Percentiles rank a stretch among this genome's conserved stretches.
phyloP scores from a whole-genome alignment of 345 rosid genomes.

The Draba incana region DNA sequence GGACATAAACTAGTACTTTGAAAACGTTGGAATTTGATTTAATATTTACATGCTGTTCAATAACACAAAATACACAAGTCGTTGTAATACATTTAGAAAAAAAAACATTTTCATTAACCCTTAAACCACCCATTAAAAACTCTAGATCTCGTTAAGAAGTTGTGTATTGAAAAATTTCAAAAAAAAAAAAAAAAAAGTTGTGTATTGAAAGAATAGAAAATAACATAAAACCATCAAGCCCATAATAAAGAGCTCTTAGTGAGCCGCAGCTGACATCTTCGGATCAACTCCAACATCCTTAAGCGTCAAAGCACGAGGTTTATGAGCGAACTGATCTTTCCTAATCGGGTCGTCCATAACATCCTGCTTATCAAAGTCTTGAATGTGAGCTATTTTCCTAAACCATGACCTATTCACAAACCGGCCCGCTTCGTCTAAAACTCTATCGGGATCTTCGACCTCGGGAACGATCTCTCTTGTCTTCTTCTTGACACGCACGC shows the following conservation, averaged over 20 bases:
- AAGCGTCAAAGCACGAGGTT: slow-evolving; percentile 55
- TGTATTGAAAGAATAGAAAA: not conserved
- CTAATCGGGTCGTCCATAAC: slow-evolving; percentile 38
- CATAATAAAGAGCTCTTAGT: not conserved
- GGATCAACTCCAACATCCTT: slow-evolving; percentile 66
- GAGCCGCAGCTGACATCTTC: slow-evolving; percentile 15
- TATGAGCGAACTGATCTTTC: slow-evolving; percentile 49
- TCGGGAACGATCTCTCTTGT: slow-evolving; percentile 72
- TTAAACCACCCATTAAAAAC: no score
- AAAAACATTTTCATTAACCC: no score
- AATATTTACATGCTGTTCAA: no score
- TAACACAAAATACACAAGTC: no score
- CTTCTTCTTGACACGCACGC: slow-evolving; percentile 71
- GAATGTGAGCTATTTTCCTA: slow-evolving; percentile 76
- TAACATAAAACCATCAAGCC: not conserved
- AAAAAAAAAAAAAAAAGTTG: no score
- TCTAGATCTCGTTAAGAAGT: no score
- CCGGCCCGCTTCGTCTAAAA: slow-evolving; percentile 50
- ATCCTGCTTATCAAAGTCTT: slow-evolving; percentile 45
- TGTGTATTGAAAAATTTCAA: not conserved
- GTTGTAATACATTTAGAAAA: no score
- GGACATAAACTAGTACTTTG: no score
- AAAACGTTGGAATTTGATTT: no score
- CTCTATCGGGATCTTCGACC: slow-evolving; percentile 62
- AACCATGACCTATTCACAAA: slow-evolving; percentile 59